Evolutionary conservation across 371 early-diverging fungal genomes (phyloP), one percentile per base, ranked within the genome.

Genomic region (Amoeboradix gromovi): DNA sequence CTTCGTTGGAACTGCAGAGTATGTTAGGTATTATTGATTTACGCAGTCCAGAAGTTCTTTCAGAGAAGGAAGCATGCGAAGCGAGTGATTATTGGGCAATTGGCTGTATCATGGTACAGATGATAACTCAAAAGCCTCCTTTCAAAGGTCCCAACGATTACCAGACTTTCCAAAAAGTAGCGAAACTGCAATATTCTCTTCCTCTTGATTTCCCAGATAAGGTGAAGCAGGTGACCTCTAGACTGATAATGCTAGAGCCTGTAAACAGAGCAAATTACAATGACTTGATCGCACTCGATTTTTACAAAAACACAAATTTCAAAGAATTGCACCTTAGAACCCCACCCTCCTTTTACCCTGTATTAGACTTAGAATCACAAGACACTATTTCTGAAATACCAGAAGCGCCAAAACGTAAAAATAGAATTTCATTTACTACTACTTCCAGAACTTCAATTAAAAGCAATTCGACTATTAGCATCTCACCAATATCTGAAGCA

Each of bases 1-100:
- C 0, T 94, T 94, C 81, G 94, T 94, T 2, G 96, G 96, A 16
- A 94, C 96, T 0, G 94, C 94, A 16, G 94, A 91, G 77, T 92
- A 89, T 78, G 94, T 89, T 69, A 72, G 17, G 77, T 77, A 77
- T 76, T 28, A 75, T 75, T 17, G 75, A 75, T 69, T 78, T 75
- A 70, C 67, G 75, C 29, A 89, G 94, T 0, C 98, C 97, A 0
- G 99, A 99, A 78, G 79, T 97, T 30, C 81, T 99, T 66, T 84
- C 83, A 31, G 89, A 90, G 74, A 86, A 87, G 68, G 82, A 83
- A 0, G 89, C 87, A 1, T 79, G 81, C 31, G 79, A 78, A 71
- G 83, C 84, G 76, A 84, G 87, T 68, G 99, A 99, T 76, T 78
- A 90, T 29, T 99, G 99, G 99, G 92, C 98, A 16, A 75, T 98